These are phyloP conservation scores for Pelargonium nanum DNA, from an alignment of 345 rosid genomes.

Conservation along the genomic window DNA sequence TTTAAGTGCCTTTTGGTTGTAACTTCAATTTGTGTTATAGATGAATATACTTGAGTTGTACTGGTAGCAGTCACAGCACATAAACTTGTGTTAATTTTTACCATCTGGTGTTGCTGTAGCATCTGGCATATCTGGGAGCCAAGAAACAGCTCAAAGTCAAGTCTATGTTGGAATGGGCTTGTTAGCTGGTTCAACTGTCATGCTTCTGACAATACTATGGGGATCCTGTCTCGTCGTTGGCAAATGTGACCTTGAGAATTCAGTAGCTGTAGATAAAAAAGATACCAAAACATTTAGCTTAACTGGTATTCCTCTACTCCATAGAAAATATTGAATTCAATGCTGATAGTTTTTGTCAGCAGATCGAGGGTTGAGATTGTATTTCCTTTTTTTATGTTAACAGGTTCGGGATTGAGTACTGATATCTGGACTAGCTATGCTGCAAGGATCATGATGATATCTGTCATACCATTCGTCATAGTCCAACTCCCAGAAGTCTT, in stretches of 20 bases:
- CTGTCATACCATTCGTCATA: slow-evolving; percentile 29
- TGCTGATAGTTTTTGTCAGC: not conserved
- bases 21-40: too few relatives aligned
- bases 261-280: slow-evolving; percentile 14
- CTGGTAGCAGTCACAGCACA: too few relatives aligned
- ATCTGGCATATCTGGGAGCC: slow-evolving; percentile 31
- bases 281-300: slow-evolving; percentile 20
- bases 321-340: too few relatives aligned
- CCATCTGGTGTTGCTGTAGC: slow-evolving; percentile 8
- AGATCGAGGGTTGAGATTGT: not conserved
- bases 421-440: slow-evolving; percentile 38
- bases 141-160: slow-evolving; percentile 28
- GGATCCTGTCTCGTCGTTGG: slow-evolving; percentile 29
- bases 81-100: slow-evolving; percentile 1
- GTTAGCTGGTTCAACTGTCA: slow-evolving; percentile 30
- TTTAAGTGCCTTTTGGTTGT: too few relatives aligned
- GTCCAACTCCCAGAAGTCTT: slow-evolving; percentile 25
- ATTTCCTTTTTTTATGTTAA: not conserved
- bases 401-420: slow-evolving; percentile 22
- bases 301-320: slow-evolving; percentile 16
- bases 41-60: too few relatives aligned
- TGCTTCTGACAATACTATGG: slow-evolving; percentile 32
- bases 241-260: slow-evolving; percentile 18
- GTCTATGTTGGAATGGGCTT: slow-evolving; percentile 32
- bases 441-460: slow-evolving; percentile 34